These are phyloP conservation scores for Pistacia vera DNA, from an alignment of 345 rosid species.

Conservation along the genomic window DNA sequence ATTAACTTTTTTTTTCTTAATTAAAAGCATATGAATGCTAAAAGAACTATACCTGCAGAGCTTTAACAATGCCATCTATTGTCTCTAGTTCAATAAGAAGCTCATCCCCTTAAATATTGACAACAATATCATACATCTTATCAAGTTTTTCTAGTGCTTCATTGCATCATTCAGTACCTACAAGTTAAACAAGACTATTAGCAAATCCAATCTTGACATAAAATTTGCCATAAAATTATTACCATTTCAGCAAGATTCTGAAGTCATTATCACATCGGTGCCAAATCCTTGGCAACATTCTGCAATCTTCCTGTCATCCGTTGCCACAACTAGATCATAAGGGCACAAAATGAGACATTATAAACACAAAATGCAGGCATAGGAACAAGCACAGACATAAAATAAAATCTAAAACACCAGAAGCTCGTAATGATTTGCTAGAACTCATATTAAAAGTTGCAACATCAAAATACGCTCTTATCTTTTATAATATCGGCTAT, in stretches of 20 bases:
- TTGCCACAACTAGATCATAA: constrained; percentile 73
- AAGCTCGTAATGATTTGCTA: neutral
- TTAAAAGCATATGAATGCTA: too few species aligned
- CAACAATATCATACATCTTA: constrained; percentile 76
- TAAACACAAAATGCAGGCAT: neutral
- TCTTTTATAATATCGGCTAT: neutral
- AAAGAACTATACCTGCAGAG: too few species aligned
- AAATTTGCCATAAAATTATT: constrained; percentile 25
- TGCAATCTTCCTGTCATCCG: constrained; percentile 89
- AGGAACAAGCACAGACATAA: too few species aligned
- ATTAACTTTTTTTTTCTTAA: too few species aligned
- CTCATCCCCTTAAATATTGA: constrained; percentile 97
- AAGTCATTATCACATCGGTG: constrained; percentile 95
- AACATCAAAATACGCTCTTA: neutral
- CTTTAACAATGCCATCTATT: too few species aligned
- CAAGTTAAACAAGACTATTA: too few species aligned
- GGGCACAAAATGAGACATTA: neutral
- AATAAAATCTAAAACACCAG: too few species aligned
- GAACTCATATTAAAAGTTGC: neutral
- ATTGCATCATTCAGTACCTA: too few species aligned
- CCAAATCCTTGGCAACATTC: constrained; percentile 37
- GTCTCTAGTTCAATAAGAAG: constrained; percentile 61
- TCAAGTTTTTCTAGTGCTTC: too few species aligned
- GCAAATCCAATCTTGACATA: too few species aligned
- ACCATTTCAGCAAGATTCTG: constrained; percentile 95